These are phyloP conservation scores for Gentiana straminea DNA, from an alignment of 257 asterid genomes.

Conservation along the genomic window DNA sequence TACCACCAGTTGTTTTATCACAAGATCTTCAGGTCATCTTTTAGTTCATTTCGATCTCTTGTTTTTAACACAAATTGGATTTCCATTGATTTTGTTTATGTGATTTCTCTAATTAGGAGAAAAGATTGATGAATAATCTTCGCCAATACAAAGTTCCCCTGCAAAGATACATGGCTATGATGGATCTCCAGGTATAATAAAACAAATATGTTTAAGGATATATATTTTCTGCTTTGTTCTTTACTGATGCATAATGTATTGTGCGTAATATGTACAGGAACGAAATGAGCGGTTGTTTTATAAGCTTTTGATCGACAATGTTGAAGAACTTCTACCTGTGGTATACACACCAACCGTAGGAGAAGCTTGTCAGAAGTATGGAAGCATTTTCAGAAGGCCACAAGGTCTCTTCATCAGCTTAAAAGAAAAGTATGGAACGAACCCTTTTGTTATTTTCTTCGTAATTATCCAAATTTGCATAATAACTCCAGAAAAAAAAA, in stretches of 20 bases:
- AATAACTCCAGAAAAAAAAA: not conserved
- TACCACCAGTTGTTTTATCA: slow-evolving; percentile 61
- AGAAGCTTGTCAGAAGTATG: slow-evolving; percentile 95
- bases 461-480: not conserved
- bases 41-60: not conserved
- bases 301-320: slow-evolving; percentile 82
- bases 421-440: slow-evolving; percentile 50
- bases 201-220: no score
- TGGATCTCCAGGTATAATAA: slow-evolving; percentile 93
- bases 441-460: not conserved
- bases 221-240: not conserved
- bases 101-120: slow-evolving; percentile 36
- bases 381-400: slow-evolving; percentile 85
- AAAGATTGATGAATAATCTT: slow-evolving; percentile 53
- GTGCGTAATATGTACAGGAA: slow-evolving; percentile 37
- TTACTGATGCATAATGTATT: slow-evolving; percentile 4
- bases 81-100: not conserved
- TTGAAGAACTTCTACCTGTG: slow-evolving; percentile 86
- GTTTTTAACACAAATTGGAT: not conserved
- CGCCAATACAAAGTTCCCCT: slow-evolving; percentile 71
- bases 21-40: slow-evolving; percentile 80
- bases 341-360: slow-evolving; percentile 93
- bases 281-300: slow-evolving; percentile 82
- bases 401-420: slow-evolving; percentile 93
- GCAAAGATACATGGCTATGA: slow-evolving; percentile 90